Evolutionary conservation across 2,329 filamentous ascomycete genomes (phyloP).

Genomic region (Fusarium penzigii): DNA sequence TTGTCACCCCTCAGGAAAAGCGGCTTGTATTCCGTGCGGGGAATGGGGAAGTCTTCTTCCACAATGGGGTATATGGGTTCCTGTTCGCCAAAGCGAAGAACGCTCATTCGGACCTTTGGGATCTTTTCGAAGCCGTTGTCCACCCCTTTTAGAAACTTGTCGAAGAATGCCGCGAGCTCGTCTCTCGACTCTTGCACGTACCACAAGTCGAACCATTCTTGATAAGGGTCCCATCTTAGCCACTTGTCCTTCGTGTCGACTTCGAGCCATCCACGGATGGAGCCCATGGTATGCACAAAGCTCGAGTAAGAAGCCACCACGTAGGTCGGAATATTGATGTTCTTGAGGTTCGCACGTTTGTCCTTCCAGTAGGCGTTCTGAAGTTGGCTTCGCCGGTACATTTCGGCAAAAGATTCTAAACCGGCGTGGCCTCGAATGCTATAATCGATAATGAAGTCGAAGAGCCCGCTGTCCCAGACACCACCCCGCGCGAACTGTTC

Average conservation of each 20-base stretch:
- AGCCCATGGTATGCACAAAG: neutral
- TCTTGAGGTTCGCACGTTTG: neutral
- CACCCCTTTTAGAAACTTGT: constrained; percentile 1
- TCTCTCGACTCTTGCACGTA: neutral
- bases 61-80: neutral
- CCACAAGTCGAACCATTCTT: constrained; percentile 10
- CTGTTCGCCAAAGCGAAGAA: constrained; percentile 1
- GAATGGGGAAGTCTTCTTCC: constrained; percentile 8
- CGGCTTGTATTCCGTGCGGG: constrained; percentile 4
- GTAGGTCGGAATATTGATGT: neutral
- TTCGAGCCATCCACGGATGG: neutral
- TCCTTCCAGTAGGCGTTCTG: neutral
- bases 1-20: constrained; percentile 2
- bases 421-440: neutral
- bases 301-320: neutral
- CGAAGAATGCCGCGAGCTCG: constrained; percentile 1
- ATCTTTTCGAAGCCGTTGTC: constrained; percentile 2
- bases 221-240: neutral
- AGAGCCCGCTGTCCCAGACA: neutral
- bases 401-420: neutral
- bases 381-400: neutral
- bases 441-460: neutral
- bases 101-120: neutral
- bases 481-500: neutral
- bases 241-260: neutral